These are phyloP conservation scores for Pistacia atlantica DNA, from an alignment of 345 rosid species.

Conservation along the genomic window DNA sequence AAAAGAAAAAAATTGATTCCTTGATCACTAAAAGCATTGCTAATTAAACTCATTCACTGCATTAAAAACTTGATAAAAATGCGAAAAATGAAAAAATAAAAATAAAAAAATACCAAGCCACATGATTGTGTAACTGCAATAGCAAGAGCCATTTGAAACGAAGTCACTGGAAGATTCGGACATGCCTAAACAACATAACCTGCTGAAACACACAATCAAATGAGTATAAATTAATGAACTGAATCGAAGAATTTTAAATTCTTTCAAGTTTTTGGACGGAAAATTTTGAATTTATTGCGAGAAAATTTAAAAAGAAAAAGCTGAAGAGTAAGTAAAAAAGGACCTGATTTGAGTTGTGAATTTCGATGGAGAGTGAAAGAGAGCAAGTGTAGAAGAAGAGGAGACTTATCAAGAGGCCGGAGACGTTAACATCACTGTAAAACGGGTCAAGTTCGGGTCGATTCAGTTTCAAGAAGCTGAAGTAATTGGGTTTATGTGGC, in stretches of 20 bases:
- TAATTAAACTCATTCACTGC: neutral
- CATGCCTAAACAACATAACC: conserved; percentile 17
- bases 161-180: neutral
- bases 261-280: too few relatives aligned
- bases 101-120: conserved; percentile 13
- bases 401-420: conserved; percentile 13
- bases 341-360: neutral
- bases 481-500: too few relatives aligned
- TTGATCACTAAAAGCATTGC: neutral
- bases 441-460: neutral
- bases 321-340: too few relatives aligned
- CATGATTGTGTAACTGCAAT: conserved; percentile 21
- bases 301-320: too few relatives aligned
- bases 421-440: neutral
- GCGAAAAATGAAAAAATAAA: neutral
- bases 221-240: too few relatives aligned
- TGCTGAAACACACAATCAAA: conserved; percentile 4
- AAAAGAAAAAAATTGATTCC: neutral
- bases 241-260: too few relatives aligned
- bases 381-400: neutral
- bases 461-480: too few relatives aligned
- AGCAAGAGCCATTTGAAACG: conserved; percentile 22
- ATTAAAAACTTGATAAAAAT: neutral
- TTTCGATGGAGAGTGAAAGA: too few relatives aligned
- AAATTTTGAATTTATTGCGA: neutral